These are phyloP conservation scores for Lotus japonicus DNA, from an alignment of 306 rosid genomes.

Conservation along the genomic window DNA sequence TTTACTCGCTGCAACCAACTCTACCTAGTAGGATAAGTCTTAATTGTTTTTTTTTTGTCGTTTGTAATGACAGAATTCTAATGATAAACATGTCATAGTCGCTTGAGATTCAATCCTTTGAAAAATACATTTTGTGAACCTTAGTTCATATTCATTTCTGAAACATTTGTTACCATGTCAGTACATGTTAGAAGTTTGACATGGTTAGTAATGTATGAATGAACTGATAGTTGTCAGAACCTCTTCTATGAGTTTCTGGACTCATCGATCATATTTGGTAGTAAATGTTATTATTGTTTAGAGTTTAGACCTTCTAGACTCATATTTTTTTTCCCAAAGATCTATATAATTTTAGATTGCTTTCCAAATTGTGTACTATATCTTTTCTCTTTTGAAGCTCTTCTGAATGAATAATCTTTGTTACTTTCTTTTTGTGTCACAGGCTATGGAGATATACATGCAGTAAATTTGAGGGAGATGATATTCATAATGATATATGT, in stretches of 20 bases:
- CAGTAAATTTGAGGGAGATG: conserved; percentile 95
- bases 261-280: background rate
- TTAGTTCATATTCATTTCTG: conserved; percentile 1
- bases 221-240: background rate
- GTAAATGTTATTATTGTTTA: background rate
- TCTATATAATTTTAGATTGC: background rate
- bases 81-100: background rate
- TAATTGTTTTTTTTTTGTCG: background rate
- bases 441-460: conserved; percentile 99
- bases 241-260: background rate
- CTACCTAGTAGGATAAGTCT: background rate
- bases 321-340: background rate
- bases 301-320: background rate
- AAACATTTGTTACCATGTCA: background rate
- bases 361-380: background rate
- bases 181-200: background rate
- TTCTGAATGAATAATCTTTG: conserved; percentile 2
- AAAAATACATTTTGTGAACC: background rate
- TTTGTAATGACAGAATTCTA: background rate
- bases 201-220: background rate
- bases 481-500: conserved; percentile 85
- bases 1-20: background rate
- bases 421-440: conserved; percentile 26
- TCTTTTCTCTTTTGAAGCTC: conserved; percentile 13
- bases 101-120: background rate